Evolutionary conservation across 805 yeast species (phyloP), one percentile per base, ranked within the genome.

Genomic region (Debaryomyces prosopidis): DNA sequence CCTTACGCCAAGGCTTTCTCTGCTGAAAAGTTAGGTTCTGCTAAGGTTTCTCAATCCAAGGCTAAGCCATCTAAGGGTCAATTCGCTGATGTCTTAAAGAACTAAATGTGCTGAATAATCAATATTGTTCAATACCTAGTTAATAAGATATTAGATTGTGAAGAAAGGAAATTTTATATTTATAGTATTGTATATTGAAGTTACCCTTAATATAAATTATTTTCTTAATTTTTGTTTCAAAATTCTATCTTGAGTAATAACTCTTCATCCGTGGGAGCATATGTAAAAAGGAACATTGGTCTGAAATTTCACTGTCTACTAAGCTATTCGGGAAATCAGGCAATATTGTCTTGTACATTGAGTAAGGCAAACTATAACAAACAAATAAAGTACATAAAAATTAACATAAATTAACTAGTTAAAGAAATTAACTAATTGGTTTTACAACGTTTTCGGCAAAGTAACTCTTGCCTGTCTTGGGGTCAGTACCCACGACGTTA

Each of bases 1-100:
- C 99, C 99, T 63, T 94, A 94, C 85, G 98, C 99, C 67, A 89
- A 89, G 87, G 96, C 92, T 65, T 92, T 84, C 80, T 70, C 96
- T 66, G 90, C 87, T 75, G 84, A 89, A 81, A 89, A 89, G 79
- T 79, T 85, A 62, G 96, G 95, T 68, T 84, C 91, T 61, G 77
- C 76, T 71, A 88, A 88, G 84, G 86, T 75, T 71, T 84, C 77
- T 61, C 73, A 76, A 74, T 51, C 81, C 60, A 70, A 77, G 67
- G 78, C 79, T 63, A 76, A 75, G 70, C 85, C 87, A 71, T 82
- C 89, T 59, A 77, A 85, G 76, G 85, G 85, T 70, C 78, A 77
- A 65, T 85, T 86, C 80, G 68, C 77, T 57, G 75, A 79, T 62
- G 82, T 82, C 60, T 80, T 85, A 71, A 85, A 79, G 76, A 59